Evolutionary conservation across 2,329 filamentous ascomycete species (phyloP).

Genomic region (Aspergillus sclerotialis): DNA sequence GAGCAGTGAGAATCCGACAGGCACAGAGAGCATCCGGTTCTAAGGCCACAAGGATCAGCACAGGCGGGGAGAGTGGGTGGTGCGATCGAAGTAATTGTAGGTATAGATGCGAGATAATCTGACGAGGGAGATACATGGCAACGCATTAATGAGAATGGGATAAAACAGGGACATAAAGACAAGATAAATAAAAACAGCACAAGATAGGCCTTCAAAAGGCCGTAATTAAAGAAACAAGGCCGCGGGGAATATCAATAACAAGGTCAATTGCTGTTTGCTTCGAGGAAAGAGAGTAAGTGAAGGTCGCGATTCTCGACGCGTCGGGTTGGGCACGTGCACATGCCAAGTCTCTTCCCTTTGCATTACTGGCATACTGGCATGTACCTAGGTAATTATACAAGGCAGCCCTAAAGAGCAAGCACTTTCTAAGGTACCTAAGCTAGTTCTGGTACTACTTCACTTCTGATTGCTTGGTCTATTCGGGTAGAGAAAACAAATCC

Average conservation of each 20-base stretch:
- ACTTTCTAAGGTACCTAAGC: no score
- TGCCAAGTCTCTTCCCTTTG: conserved; percentile 13
- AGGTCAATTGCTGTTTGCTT: neutral
- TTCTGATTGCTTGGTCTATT: no score
- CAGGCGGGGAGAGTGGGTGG: conserved; percentile 83
- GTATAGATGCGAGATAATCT: conserved; percentile 85
- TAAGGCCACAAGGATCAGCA: conserved; percentile 85
- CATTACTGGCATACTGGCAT: conserved; percentile 9
- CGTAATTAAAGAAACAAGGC: conserved; percentile 7
- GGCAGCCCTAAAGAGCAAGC: no score
- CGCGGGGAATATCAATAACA: neutral
- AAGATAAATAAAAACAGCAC: conserved; percentile 4
- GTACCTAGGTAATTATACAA: no score
- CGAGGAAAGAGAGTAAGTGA: conserved; percentile 5
- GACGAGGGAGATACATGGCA: conserved; percentile 88
- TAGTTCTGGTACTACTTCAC: no score
- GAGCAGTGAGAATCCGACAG: conserved; percentile 82
- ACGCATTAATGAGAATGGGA: conserved; percentile 14
- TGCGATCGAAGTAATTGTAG: conserved; percentile 77
- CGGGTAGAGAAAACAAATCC: no score
- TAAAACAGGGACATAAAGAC: conserved; percentile 12
- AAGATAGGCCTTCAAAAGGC: conserved; percentile 9
- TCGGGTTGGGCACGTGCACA: conserved; percentile 18
- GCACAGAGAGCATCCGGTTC: conserved; percentile 94
- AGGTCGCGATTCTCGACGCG: conserved; percentile 17